phyloP scores from a whole-genome alignment of 495 filamentous ascomycete genomes.

The Aspergillus egyptiacus region DNA sequence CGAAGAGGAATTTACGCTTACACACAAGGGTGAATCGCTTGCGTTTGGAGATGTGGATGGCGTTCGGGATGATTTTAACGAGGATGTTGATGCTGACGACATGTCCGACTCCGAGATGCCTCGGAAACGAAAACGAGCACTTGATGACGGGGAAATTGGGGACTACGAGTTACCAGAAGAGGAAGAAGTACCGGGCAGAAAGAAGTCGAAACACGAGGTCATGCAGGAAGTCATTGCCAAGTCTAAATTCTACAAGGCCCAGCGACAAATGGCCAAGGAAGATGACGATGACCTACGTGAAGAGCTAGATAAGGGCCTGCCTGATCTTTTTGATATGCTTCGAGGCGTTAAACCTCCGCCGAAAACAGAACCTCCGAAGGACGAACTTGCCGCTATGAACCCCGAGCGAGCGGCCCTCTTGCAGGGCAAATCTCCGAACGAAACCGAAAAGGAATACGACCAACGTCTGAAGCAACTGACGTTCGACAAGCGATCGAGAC shows the following conservation, averaged over 20 bases:
- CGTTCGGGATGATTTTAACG: conserved; percentile 66
- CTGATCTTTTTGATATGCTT: conserved; percentile 71
- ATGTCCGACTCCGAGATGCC: conserved; percentile 54
- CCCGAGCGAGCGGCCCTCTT: conserved; percentile 54
- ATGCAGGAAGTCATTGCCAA: conserved; percentile 98
- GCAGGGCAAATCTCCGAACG: conserved; percentile 54
- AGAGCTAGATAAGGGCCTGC: conserved; percentile 68
- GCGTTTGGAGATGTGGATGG: conserved; percentile 47
- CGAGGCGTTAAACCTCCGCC: conserved; percentile 41
- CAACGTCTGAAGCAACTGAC: conserved; percentile 71
- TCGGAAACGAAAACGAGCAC: conserved; percentile 55
- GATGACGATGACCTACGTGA: conserved; percentile 89
- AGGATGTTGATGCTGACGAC: conserved; percentile 60
- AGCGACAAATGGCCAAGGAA: conserved; percentile 87
- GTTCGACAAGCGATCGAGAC: conserved; percentile 73
- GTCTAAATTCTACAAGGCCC: conserved; percentile 89
- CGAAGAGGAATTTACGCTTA: conserved; percentile 53
- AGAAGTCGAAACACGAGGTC: conserved; percentile 90
- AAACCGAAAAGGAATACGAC: conserved; percentile 79
- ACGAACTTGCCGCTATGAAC: conserved; percentile 48
- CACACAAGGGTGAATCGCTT: conserved; percentile 74
- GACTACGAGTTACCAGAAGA: not conserved
- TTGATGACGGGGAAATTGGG: conserved; percentile 33
- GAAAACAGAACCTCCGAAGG: conserved; percentile 34
- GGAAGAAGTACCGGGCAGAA: conserved; percentile 56